These are phyloP conservation scores for Tephrocybe rancida DNA, from an alignment of 768 basidiomycete species.

Conservation along the genomic window DNA sequence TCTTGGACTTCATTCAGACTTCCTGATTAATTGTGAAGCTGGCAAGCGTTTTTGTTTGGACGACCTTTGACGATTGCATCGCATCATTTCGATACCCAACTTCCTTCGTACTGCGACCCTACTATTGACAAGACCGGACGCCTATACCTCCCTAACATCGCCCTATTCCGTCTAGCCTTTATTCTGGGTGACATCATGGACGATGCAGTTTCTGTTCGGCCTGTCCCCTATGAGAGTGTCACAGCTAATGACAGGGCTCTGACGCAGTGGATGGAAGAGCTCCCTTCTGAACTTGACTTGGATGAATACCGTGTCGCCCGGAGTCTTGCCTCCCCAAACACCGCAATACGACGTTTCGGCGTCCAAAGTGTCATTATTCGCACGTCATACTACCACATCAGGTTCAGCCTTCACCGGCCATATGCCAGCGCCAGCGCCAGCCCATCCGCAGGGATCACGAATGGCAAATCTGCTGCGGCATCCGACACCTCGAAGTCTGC, in stretches of 20 bases:
- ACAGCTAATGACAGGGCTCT: slow-evolving; percentile 73
- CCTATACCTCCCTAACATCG: slow-evolving; percentile 73
- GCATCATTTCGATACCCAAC: slow-evolving; percentile 82
- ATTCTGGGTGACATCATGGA: slow-evolving; percentile 87
- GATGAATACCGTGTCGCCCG: slow-evolving; percentile 78
- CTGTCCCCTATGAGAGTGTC: slow-evolving; percentile 76
- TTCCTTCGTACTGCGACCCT: slow-evolving; percentile 71
- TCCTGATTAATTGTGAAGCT: slow-evolving; percentile 43
- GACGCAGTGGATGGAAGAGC: slow-evolving; percentile 74
- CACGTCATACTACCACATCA: slow-evolving; percentile 78
- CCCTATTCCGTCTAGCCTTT: slow-evolving; percentile 75
- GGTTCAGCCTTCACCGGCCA: slow-evolving; percentile 83
- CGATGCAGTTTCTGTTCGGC: slow-evolving; percentile 77
- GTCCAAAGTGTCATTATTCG: slow-evolving; percentile 84
- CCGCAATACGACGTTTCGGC: slow-evolving; percentile 63
- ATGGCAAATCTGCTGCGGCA: slow-evolving; percentile 28
- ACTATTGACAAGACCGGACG: slow-evolving; percentile 63
- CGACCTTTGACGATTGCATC: slow-evolving; percentile 75
- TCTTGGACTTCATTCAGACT: slow-evolving; percentile 10
- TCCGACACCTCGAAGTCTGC: slow-evolving; percentile 47
- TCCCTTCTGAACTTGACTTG: slow-evolving; percentile 73
- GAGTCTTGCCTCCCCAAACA: slow-evolving; percentile 65
- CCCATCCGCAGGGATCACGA: slow-evolving; percentile 23
- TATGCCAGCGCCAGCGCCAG: slow-evolving; percentile 50
- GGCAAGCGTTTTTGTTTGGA: slow-evolving; percentile 90